Evolutionary conservation across 1,284 basidiomycete genomes (phyloP).

Genomic region (Pseudozyma sp.): DNA sequence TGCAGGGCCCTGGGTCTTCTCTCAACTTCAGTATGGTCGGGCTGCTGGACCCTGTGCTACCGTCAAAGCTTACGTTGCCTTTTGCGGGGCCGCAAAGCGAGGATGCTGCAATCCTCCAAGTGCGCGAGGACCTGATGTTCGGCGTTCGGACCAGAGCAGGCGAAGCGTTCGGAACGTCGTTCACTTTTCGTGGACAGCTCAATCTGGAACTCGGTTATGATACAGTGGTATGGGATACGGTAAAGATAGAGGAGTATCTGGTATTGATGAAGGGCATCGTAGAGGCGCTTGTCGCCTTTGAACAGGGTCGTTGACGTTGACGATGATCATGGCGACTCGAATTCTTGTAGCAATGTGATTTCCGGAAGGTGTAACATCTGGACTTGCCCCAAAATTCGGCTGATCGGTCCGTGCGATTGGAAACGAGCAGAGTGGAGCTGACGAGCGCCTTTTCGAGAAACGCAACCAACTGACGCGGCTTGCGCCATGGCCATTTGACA

Average conservation of each 20-base stretch:
- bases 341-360: too few species aligned
- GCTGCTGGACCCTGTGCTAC: constrained; percentile 28
- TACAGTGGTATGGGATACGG: constrained; percentile 38
- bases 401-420: constrained; percentile 54
- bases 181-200: constrained; percentile 44
- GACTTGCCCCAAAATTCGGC: neutral
- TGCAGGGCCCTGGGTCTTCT: constrained; percentile 50
- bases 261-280: constrained; percentile 32
- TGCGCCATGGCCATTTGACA: constrained; percentile 2
- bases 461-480: constrained; percentile 20
- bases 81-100: constrained; percentile 1
- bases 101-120: constrained; percentile 8
- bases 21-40: constrained; percentile 54
- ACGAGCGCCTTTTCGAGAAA: constrained; percentile 19
- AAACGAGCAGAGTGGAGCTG: constrained; percentile 41
- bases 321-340: too few species aligned
- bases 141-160: constrained; percentile 42
- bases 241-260: constrained; percentile 36
- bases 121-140: constrained; percentile 28
- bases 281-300: constrained; percentile 26
- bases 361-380: neutral
- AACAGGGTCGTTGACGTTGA: constrained; percentile 2
- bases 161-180: constrained; percentile 47
- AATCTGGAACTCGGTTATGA: constrained; percentile 46
- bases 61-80: constrained; percentile 12